Base-by-base conservation (phyloP, 495 filamentous ascomycete genomes). In the Penicillium cinerascens region DNA sequence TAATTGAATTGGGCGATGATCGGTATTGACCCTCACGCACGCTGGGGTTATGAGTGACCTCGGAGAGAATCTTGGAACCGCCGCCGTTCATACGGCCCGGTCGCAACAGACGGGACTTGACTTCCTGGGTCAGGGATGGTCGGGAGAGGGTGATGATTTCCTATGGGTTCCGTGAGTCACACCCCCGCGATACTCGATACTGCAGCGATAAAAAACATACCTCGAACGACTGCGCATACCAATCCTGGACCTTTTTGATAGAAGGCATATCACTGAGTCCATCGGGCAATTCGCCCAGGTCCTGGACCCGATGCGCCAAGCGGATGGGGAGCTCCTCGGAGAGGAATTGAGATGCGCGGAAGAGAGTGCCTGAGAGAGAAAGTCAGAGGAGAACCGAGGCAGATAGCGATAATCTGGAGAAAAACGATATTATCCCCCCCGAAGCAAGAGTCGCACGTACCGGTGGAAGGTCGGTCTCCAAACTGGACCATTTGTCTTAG, bases 211-310 rank as follows among this genome's bases (percentile, higher is more conserved):
- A 29, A 52, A 57, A 41, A 58, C 67, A 56, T 82, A 97, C 92
- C 84, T 98, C 92, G 66, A 98, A 97, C 46, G 95, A 97, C 74
- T 98, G 95, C 54, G 93, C 95, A 72, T 98, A 98, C 93, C 93
- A 98, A 58, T 97, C 91, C 70, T 88, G 83, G 46, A 98, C 93
- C 67, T 85, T 91, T 69, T 87, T 86, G 49, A 98, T 97, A 15
- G 92, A 97, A 27, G 92, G 89, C 93, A 97, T 98, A 52, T 97
- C 91, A 68, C 89, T 97, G 52, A 98, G 82, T 49, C 95, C 93
- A 81, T 97, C 93, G n/a, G 93, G 93, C 6, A 98, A 77, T 66
- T 88, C 86, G 10, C 85, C 82, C 52, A 98, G 83, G 70, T 98
- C 93, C 68, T 93, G 88, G 52, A 98, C 93, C 47, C 93, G 87